A percentile compares a stretch with the other conserved stretches of the same genome.
Conservation (phyloP, 805 yeast genomes). For the Kodamaea fukazawae region DNA sequence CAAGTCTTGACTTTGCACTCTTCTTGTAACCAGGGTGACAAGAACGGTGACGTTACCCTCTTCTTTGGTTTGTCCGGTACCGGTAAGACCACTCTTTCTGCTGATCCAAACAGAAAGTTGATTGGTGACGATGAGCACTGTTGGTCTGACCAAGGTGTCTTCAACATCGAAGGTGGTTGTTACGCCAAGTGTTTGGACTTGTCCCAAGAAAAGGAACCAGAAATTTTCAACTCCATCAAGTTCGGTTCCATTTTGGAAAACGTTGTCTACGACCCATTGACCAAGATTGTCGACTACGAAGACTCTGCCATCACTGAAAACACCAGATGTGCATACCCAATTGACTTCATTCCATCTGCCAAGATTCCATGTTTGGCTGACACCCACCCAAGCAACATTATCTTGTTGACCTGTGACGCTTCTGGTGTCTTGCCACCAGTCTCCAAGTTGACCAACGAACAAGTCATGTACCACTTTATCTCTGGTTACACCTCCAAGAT, state of each 20-base stretch:
- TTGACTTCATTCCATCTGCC: conserved; percentile 94
- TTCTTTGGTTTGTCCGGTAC: conserved; percentile 98
- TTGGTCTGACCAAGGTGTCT: conserved; percentile 98
- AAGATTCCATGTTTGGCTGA: conserved; percentile 91
- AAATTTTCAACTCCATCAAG: conserved; percentile 89
- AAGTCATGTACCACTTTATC: conserved; percentile 98
- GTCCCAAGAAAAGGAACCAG: conserved; percentile 92
- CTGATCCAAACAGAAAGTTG: conserved; percentile 89
- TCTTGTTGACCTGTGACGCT: conserved; percentile 94
- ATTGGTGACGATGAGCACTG: conserved; percentile 99
- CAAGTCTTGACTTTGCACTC: conserved; percentile 91
- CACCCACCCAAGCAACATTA: conserved; percentile 87
- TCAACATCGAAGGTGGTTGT: conserved; percentile 99
- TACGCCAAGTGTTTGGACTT: conserved; percentile 95
- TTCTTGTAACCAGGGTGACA: conserved; percentile 85
- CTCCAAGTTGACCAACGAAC: conserved; percentile 87
- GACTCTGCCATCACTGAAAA: conserved; percentile 87
- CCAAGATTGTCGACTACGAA: conserved; percentile 83
- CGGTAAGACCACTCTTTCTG: conserved; percentile 95
- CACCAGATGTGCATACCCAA: conserved; percentile 98
- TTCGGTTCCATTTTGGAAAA: conserved; percentile 95
- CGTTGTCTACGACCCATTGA: conserved; percentile 74
- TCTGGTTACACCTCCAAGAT: conserved; percentile 98
- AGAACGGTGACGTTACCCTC: conserved; percentile 82
- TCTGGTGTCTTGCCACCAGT: conserved; percentile 98